Evolutionary conservation across 2,329 filamentous ascomycete species (phyloP).

Genomic region (Cordyceps cateniannulata): DNA sequence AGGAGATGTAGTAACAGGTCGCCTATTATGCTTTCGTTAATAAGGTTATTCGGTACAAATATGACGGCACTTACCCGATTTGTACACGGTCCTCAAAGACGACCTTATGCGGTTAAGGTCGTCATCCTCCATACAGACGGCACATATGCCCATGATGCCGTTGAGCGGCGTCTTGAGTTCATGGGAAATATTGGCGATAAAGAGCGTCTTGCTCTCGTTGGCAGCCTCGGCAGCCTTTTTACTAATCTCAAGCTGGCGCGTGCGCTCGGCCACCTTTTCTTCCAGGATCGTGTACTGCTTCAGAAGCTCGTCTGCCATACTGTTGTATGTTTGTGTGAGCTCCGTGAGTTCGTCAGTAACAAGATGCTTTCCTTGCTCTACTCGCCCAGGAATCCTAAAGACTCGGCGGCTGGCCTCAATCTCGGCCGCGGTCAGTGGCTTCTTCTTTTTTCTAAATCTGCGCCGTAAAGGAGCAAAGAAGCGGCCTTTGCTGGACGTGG

Average conservation of each 20-base stretch:
- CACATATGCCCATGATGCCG: conserved; percentile 90
- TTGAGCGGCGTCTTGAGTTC: conserved; percentile 92
- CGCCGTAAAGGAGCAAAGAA: conserved; percentile 33
- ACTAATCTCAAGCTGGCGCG: conserved; percentile 76
- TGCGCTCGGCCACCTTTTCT: conserved; percentile 76
- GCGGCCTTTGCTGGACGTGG: conserved; percentile 26
- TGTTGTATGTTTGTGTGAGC: conserved; percentile 78
- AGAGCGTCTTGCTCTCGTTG: conserved; percentile 94
- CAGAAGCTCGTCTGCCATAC: conserved; percentile 85
- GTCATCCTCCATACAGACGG: conserved; percentile 87
- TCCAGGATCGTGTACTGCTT: conserved; percentile 82
- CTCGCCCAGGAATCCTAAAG: conserved; percentile 82
- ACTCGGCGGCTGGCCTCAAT: conserved; percentile 41
- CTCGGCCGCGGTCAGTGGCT: conserved; percentile 21
- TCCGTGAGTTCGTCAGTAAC: conserved; percentile 83
- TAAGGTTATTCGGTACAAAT: neutral
- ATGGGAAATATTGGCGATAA: conserved; percentile 88
- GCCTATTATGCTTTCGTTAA: conserved; percentile 23
- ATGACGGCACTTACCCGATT: conserved; percentile 49
- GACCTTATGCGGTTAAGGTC: conserved; percentile 72
- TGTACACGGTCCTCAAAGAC: conserved; percentile 82
- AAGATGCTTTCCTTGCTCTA: conserved; percentile 66
- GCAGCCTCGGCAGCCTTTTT: conserved; percentile 92
- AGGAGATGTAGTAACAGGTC: conserved; percentile 80
- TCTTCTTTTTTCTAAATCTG: conserved; percentile 27